Evolutionary conservation across 192 early-diverging fungal species (phyloP).

Genomic region (Coemansia nantahalensis): DNA sequence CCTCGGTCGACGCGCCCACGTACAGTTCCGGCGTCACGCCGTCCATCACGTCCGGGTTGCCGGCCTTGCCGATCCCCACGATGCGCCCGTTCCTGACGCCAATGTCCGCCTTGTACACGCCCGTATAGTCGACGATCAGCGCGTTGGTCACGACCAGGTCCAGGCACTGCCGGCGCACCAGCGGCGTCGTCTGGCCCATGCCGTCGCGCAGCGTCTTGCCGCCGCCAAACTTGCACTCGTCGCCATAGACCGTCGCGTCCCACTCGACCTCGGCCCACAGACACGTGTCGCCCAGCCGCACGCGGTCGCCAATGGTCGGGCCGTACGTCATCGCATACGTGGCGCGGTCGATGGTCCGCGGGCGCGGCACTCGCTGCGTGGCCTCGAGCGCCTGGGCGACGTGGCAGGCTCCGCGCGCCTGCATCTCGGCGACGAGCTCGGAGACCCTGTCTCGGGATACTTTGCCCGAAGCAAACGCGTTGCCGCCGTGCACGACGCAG

Average conservation of each 20-base stretch:
- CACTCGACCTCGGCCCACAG: slow-evolving; percentile 85
- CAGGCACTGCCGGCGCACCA: slow-evolving; percentile 68
- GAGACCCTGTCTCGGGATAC: slow-evolving; percentile 53
- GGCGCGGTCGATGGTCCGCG: slow-evolving; percentile 70
- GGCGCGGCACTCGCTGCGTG: slow-evolving; percentile 48
- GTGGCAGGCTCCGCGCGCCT: slow-evolving; percentile 53
- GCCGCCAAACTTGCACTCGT: slow-evolving; percentile 96
- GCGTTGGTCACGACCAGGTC: slow-evolving; percentile 97
- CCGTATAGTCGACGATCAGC: slow-evolving; percentile 87
- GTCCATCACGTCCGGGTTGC: slow-evolving; percentile 97
- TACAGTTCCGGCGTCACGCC: slow-evolving; percentile 86
- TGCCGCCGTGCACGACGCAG: slow-evolving; percentile 80
- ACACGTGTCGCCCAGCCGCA: slow-evolving; percentile 83
- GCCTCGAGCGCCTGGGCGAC: slow-evolving; percentile 52
- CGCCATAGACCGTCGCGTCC: slow-evolving; percentile 89
- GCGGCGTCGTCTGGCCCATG: slow-evolving; percentile 82
- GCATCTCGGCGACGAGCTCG: slow-evolving; percentile 16
- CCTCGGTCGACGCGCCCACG: slow-evolving; percentile 87
- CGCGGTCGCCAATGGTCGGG: slow-evolving; percentile 86
- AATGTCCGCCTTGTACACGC: slow-evolving; percentile 98
- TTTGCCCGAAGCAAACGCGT: slow-evolving; percentile 71
- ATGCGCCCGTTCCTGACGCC: slow-evolving; percentile 86
- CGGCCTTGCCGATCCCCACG: slow-evolving; percentile 93
- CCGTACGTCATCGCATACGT: slow-evolving; percentile 91
- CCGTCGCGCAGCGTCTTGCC: slow-evolving; percentile 93